Evolutionary conservation across 2,329 filamentous ascomycete species (phyloP).

Genomic region (Geoglossum cookeanum): DNA sequence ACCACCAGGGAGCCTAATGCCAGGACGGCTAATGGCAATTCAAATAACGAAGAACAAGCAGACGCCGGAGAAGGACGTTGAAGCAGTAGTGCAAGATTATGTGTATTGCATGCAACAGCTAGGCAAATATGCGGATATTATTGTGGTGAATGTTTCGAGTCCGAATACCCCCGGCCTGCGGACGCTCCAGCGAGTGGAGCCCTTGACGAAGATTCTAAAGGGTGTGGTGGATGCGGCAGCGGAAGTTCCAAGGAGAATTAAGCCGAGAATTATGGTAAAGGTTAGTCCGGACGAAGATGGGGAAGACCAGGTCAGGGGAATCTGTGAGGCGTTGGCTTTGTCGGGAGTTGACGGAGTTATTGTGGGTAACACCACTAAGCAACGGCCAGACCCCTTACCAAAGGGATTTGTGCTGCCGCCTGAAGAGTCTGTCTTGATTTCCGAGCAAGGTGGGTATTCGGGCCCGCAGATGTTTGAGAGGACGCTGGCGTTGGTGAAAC

Average conservation of each 20-base stretch:
- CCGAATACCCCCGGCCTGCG: slow-evolving; percentile 89
- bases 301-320: slow-evolving; percentile 65
- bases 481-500: slow-evolving; percentile 58
- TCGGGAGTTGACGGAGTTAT: slow-evolving; percentile 90
- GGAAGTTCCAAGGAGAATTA: slow-evolving; percentile 46
- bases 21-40: slow-evolving; percentile 65
- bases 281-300: slow-evolving; percentile 90
- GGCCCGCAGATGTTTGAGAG: slow-evolving; percentile 75
- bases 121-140: slow-evolving; percentile 74
- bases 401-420: slow-evolving; percentile 42
- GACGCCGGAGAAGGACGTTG: slow-evolving; percentile 68
- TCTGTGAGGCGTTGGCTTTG: slow-evolving; percentile 64
- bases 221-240: slow-evolving; percentile 68
- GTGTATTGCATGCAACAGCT: slow-evolving; percentile 74
- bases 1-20: slow-evolving; percentile 59
- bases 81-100: slow-evolving; percentile 61
- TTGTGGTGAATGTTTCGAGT: slow-evolving; percentile 96
- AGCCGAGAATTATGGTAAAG: slow-evolving; percentile 87
- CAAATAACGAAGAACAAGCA: slow-evolving; percentile 96
- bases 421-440: slow-evolving; percentile 47
- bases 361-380: slow-evolving; percentile 91
- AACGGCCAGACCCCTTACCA: slow-evolving; percentile 51
- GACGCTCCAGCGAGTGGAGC: slow-evolving; percentile 67
- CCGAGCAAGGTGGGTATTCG: slow-evolving; percentile 74
- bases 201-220: slow-evolving; percentile 58